A percentile compares a stretch with the other conserved stretches of the same genome.
These are phyloP conservation scores for Daldinia decipiens DNA, from an alignment of 495 filamentous ascomycete species.

Conservation along the genomic window DNA sequence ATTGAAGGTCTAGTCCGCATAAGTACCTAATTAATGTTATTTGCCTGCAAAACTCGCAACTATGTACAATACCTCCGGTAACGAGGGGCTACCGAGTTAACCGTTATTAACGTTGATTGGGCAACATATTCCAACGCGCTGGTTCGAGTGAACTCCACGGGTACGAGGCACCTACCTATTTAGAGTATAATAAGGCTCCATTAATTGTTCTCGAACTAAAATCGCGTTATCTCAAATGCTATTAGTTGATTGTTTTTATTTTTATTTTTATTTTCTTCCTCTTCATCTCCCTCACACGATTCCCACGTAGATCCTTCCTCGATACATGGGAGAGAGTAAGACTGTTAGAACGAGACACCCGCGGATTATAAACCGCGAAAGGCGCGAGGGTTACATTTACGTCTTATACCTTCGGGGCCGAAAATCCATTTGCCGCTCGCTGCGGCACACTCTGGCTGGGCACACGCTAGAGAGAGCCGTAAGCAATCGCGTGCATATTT, in stretches of 20 bases:
- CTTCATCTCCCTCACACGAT: background rate
- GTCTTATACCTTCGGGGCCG: constrained; percentile 24
- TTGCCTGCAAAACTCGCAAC: constrained; percentile 10
- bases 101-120: constrained; percentile 34
- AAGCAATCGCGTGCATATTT: constrained; percentile 40
- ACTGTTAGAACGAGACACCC: constrained; percentile 1
- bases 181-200: constrained; percentile 27
- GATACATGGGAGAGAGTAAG: constrained; percentile 2
- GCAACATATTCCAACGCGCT: constrained; percentile 27
- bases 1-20: background rate
- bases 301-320: constrained; percentile 17
- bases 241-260: background rate
- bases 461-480: constrained; percentile 22
- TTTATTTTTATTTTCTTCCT: background rate
- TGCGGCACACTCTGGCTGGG: constrained; percentile 16
- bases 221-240: constrained; percentile 4
- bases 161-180: constrained; percentile 31
- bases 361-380: constrained; percentile 26
- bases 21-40: background rate
- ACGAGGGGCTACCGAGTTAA: constrained; percentile 25
- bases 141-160: constrained; percentile 26
- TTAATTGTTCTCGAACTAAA: constrained; percentile 24
- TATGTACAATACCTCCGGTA: background rate
- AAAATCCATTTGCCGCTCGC: constrained; percentile 24
- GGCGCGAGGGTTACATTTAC: constrained; percentile 27